A percentile compares a stretch with the other conserved stretches of the same genome.
phyloP scores from a whole-genome alignment of 352 stramenopile genomes.

The Phytophthora meadii region DNA sequence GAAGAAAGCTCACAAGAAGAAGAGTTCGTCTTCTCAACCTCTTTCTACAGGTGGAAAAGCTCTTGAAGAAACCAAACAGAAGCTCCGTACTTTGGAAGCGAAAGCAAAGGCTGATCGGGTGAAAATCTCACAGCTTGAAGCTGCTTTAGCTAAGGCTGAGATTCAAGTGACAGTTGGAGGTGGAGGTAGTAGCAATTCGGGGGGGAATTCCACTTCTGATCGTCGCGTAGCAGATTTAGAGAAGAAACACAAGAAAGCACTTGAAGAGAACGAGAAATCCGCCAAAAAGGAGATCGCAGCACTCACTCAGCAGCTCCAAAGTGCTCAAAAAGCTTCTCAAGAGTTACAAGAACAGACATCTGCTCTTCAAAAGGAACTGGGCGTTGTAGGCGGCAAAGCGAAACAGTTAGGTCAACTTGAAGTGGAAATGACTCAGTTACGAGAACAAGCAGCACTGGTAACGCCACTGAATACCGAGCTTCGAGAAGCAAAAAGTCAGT shows the following conservation, averaged over 20 bases:
- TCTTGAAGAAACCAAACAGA: constrained; percentile 74
- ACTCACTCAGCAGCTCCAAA: constrained; percentile 58
- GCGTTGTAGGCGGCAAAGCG: constrained; percentile 51
- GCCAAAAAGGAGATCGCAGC: constrained; percentile 55
- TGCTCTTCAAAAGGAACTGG: constrained; percentile 58
- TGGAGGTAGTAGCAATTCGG: constrained; percentile 19
- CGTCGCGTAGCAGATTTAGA: constrained; percentile 73
- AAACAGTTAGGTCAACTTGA: constrained; percentile 68
- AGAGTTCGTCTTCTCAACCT: constrained; percentile 20
- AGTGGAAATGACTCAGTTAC: constrained; percentile 58
- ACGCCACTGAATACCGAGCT: constrained; percentile 60
- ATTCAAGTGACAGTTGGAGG: constrained; percentile 29
- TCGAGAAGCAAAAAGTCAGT: constrained; percentile 33
- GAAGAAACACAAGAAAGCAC: constrained; percentile 79
- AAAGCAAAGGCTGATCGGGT: constrained; percentile 74
- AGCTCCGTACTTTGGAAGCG: constrained; percentile 72
- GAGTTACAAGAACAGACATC: constrained; percentile 58
- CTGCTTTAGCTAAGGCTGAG: constrained; percentile 63
- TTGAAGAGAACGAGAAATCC: constrained; percentile 73
- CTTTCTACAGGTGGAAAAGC: constrained; percentile 29
- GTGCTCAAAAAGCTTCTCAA: constrained; percentile 50
- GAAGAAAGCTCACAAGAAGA: constrained; percentile 25
- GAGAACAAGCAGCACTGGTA: constrained; percentile 59
- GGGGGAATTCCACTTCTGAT: constrained; percentile 43
- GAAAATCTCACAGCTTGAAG: constrained; percentile 83